Base-by-base conservation (phyloP, 768 basidiomycete genomes). In the Mycena olivaceomarginata region DNA sequence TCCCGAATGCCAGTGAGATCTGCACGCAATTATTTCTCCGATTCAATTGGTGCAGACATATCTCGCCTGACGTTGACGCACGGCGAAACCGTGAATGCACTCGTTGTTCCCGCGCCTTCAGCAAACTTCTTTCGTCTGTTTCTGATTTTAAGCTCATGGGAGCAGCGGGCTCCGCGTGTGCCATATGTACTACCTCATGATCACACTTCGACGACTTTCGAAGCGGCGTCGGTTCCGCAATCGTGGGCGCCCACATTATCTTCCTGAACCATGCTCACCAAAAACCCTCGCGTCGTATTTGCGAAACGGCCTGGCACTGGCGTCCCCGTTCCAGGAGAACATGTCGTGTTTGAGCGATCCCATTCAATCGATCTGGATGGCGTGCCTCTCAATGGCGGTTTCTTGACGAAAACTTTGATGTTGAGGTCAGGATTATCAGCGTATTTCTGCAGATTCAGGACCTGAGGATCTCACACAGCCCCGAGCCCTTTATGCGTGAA, bases 371-470 rank as follows among this genome's bases (percentile, higher is more conserved):
- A 90, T 73, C 70, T 87, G 16, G 86, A 87, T 25, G 80, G 72
- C 31, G 83, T 84, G 3, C 80, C 83, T 5, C 78, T 87, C 65
- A 80, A 85, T 13, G 84, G 85, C 0, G 85, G 85, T 0, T 77
- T 85, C 51, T 76, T 89, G 43, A 76, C 86, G 70, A 89, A 88
- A 82, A 85, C 84, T 1, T 81, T 89, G 25, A 80, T 83, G 22
- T 66, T 89, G 48, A 85, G 85, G 80, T 80, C 13, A 13, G 79
- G 22, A 11, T 51, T 72, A 8, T 16, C 25, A 20, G 9, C 12
- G 20, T 2, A 15, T 18, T 45, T 70, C 45, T n/a, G 12, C 4
- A 13, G 16, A 13, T 40, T 62, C 15, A 39, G n/a, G 25, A 2
- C 40, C 22, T 48, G 31, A 40, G 10, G 7, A 18, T 46, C 8